These are phyloP conservation scores for Teunomyces gatunensis DNA, from an alignment of 805 yeast genomes.

Conservation along the genomic window DNA sequence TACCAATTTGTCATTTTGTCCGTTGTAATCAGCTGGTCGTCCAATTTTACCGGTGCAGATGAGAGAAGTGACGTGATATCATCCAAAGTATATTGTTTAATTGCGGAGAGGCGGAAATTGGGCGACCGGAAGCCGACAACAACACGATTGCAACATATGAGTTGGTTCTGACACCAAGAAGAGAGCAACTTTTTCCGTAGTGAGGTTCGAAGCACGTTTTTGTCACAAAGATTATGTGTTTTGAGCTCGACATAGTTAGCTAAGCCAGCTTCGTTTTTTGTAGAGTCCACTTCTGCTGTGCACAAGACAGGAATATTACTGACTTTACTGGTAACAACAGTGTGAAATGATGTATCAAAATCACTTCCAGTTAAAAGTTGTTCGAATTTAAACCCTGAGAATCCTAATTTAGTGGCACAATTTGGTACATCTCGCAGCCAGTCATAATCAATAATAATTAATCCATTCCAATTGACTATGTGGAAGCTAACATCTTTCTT, in stretches of 20 bases:
- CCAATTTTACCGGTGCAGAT: neutral
- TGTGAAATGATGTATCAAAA: conserved; percentile 10
- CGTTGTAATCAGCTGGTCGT: neutral
- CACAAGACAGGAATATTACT: conserved; percentile 11
- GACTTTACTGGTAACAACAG: conserved; percentile 13
- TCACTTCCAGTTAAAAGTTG: conserved; percentile 12
- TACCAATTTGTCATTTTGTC: conserved; percentile 15
- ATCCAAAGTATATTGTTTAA: conserved; percentile 8
- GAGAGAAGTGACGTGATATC: neutral
- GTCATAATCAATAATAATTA: conserved; percentile 18
- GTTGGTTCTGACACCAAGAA: conserved; percentile 19
- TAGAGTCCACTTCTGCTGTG: conserved; percentile 26
- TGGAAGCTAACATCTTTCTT: conserved; percentile 13
- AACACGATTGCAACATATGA: conserved; percentile 14
- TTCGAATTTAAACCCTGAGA: conserved; percentile 25
- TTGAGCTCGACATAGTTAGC: conserved; percentile 22
- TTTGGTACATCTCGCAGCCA: conserved; percentile 11
- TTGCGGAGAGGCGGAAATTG: conserved; percentile 11
- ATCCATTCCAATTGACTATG: conserved; percentile 16
- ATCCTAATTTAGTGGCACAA: conserved; percentile 8
- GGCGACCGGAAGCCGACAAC: conserved; percentile 17
- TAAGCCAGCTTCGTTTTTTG: conserved; percentile 6
- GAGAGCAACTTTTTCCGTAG: conserved; percentile 9
- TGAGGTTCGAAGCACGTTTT: conserved; percentile 1
- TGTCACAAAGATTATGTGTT: conserved; percentile 15